Evolutionary conservation across 2,329 filamentous ascomycete species (phyloP), one percentile per base, ranked within the genome.

Genomic region (Claviceps fusiformis): DNA sequence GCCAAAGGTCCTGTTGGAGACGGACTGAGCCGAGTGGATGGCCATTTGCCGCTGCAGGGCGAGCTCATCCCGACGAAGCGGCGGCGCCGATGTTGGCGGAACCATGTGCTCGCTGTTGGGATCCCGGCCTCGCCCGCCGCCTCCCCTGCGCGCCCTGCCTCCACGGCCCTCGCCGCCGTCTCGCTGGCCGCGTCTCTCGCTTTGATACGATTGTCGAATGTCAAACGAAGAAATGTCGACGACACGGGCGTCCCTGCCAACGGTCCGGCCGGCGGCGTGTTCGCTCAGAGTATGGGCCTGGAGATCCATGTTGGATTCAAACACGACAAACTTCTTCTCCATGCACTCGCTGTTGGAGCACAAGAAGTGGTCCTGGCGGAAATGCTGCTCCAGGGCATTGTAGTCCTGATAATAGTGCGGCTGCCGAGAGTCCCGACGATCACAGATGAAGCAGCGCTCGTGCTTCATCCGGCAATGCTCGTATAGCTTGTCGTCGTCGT

Each of bases 311-410:
- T 96, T 89, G 0, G 90, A 91, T 55, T 89, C 89, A 62, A 98
- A 98, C 0, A 97, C 93, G 35, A 97, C 87, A 66, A 97, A 96
- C 67, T 96, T 97, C 79, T 95, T 95, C 62, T 97, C 93, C 65
- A 93, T 68, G 64, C 93, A 98, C 65, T 95, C 91, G 54, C 80
- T 77, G 63, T 98, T 90, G 7, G 81, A 70, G 65, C 93, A 98
- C 0, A 91, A 73, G 65, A 85, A 95, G 68, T 98, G 93, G 56
- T 93, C 90, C 61, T 85, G 85, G 59, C 81, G 79, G 67, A 97
- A 97, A 70, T 98, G 93, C 43, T 83, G 74, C 65, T 95, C 90
- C 3, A 98, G 75, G 0, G 87, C 81, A 60, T 91, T 80, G 70
- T 96, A 97, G 71, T 98, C 83, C 57, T 87, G 75, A 67, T 89